These are phyloP conservation scores for Aspergillus flavus DNA, from an alignment of 2,329 filamentous ascomycete genomes.

Conservation along the genomic window DNA sequence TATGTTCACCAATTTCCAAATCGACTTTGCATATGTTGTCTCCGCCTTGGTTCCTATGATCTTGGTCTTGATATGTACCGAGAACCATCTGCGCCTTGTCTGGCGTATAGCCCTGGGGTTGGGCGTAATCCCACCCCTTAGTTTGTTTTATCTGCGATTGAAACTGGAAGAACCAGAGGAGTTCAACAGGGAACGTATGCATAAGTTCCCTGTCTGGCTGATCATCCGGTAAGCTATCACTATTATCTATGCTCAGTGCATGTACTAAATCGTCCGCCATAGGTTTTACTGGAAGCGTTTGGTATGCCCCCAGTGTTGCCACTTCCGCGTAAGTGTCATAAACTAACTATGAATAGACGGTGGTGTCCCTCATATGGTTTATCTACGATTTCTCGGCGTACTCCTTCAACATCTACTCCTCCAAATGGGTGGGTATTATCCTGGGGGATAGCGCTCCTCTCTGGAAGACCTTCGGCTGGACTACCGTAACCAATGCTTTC, in stretches of 20 bases:
- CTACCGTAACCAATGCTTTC: conserved; percentile 83
- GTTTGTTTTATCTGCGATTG: conserved; percentile 70
- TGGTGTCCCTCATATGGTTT: conserved; percentile 80
- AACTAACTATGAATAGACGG: conserved; percentile 35
- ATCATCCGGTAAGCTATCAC: conserved; percentile 47
- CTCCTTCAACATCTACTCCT: conserved; percentile 83
- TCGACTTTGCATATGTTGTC: conserved; percentile 81
- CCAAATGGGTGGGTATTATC: conserved; percentile 61
- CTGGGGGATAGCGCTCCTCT: conserved; percentile 63
- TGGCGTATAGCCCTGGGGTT: conserved; percentile 83
- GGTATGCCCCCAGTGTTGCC: conserved; percentile 25
- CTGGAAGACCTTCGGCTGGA: conserved; percentile 84
- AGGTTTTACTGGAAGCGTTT: conserved; percentile 75
- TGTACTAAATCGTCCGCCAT: conserved; percentile 24
- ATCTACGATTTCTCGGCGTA: conserved; percentile 85
- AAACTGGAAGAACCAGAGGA: conserved; percentile 78
- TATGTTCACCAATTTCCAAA: conserved; percentile 85
- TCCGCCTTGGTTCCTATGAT: conserved; percentile 76
- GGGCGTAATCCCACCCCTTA: conserved; percentile 74
- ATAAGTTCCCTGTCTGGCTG: conserved; percentile 55
- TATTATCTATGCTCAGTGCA: conserved; percentile 45
- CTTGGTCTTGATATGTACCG: conserved; percentile 60
- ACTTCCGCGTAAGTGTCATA: neutral
- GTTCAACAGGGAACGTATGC: conserved; percentile 72
- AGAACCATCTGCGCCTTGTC: conserved; percentile 69